phyloP scores from a whole-genome alignment of 495 filamentous ascomycete genomes.

The Penicillium mononematosum region DNA sequence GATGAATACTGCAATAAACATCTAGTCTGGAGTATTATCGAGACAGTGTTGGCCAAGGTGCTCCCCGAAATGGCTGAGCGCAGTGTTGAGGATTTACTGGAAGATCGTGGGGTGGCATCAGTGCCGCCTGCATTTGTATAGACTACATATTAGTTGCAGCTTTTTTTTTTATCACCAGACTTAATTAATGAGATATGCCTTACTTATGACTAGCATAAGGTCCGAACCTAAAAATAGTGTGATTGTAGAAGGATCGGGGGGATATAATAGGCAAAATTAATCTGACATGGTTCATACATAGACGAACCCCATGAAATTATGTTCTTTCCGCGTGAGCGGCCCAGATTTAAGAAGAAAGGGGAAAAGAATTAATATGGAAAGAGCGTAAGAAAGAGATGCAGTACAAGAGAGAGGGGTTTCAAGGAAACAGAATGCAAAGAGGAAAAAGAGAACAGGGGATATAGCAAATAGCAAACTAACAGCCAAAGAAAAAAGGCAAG shows the following conservation, averaged over 20 bases:
- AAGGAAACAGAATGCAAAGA: not conserved
- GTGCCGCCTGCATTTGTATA: conserved; percentile 15
- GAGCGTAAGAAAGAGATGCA: conserved; percentile 14
- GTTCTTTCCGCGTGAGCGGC: conserved; percentile 39
- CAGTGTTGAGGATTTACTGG: conserved; percentile 69
- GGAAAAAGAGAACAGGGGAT: conserved; percentile 2
- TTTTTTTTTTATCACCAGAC: conserved; percentile 3
- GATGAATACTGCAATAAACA: conserved; percentile 91
- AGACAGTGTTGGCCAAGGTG: conserved; percentile 72
- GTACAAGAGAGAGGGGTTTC: conserved; percentile 7
- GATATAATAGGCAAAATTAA: conserved; percentile 25
- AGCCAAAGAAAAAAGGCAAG: not conserved
- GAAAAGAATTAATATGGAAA: conserved; percentile 15
- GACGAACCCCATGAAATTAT: conserved; percentile 24
- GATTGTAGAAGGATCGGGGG: conserved; percentile 21
- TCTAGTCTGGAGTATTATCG: conserved; percentile 72
- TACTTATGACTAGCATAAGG: conserved; percentile 11
- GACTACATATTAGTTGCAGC: conserved; percentile 3
- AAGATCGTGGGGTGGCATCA: conserved; percentile 56
- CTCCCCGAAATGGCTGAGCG: conserved; percentile 81
- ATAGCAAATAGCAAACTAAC: conserved; percentile 11
- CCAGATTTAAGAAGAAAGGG: conserved; percentile 21
- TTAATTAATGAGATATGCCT: conserved; percentile 18
- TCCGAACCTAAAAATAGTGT: conserved; percentile 10
- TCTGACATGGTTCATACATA: conserved; percentile 24